Evolutionary conservation across 2,329 filamentous ascomycete species (phyloP), one percentile per base, ranked within the genome.

Genomic region (Lachnellula hyalina): DNA sequence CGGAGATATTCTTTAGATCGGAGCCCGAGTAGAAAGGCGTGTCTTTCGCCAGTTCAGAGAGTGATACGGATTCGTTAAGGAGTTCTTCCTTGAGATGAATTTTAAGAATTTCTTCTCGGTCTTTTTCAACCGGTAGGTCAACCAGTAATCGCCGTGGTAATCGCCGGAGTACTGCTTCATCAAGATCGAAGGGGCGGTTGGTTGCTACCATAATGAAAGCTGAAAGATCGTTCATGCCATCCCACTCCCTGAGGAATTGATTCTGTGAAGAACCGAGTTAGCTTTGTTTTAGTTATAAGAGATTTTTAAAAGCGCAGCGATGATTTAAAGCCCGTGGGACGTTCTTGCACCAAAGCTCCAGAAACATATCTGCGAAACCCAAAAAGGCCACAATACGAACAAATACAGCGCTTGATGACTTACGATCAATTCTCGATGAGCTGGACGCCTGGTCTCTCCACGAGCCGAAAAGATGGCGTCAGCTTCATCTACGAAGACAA

Each of bases 191-290:
- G 0, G 94, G 94, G 9, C 93, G 81, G 71, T 99, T 97, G 8
- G 92, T 97, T 28, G 94, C 93, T 0, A 97, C 91, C 91, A 99
- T 96, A 71, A 99, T 93, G 70, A 99, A 97, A 2, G 93, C 90
- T 17, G 87, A 88, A 47, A 85, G 81, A 63, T 89, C 87, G 52
- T 77, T 77, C 77, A 97, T 86, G 11, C 94, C 94, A 65, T 97
- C 94, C 94, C 93, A 97, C 70, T 97, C 93, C 52, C 91, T 87
- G 49, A 99, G 76, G 71, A 97, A 97, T 72, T 99, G 93, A 68
- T 96, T 99, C 28, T 32, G 28, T 32, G 28, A 32, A 32, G 9
- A 32, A 4, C 28, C 2, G 9, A 32, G 28, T 32, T 12, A 32
- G 28, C 9, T 9, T 32, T 32, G 28, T 32, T 32, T 32, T 4